These are phyloP conservation scores for Verticillium klebahnii DNA, from an alignment of 2,329 filamentous ascomycete genomes.

Conservation along the genomic window DNA sequence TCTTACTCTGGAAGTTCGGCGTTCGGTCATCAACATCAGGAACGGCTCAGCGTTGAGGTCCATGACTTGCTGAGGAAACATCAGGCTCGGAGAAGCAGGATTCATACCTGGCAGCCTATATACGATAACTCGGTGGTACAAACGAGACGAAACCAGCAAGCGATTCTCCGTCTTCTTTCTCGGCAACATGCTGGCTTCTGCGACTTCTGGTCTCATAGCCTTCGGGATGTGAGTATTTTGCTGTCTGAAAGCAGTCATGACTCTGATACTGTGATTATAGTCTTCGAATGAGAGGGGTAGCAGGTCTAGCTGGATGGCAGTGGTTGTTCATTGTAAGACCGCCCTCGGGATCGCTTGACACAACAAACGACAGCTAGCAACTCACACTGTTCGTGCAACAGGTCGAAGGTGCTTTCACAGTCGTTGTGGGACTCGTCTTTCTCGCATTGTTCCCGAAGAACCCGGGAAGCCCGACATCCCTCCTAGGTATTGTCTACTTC, in stretches of 20 bases:
- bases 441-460: slow-evolving; percentile 23
- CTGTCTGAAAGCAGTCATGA: not conserved
- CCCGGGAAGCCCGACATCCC: slow-evolving; percentile 21
- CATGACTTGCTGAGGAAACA: not conserved
- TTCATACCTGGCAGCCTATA: slow-evolving; percentile 41
- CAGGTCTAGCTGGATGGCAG: slow-evolving; percentile 7
- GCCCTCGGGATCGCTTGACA: not conserved
- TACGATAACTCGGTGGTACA: slow-evolving; percentile 42
- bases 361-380: not conserved
- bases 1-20: not conserved
- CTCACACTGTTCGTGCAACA: slow-evolving; percentile 4
- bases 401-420: slow-evolving; percentile 32
- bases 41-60: not conserved
- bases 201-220: slow-evolving; percentile 31
- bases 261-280: not conserved
- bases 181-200: slow-evolving; percentile 34
- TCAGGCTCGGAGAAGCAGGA: slow-evolving; percentile 27
- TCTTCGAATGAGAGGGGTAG: slow-evolving; percentile 3
- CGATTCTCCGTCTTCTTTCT: slow-evolving; percentile 38
- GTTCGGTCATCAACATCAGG: not conserved
- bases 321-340: slow-evolving; percentile 9
- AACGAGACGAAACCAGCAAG: slow-evolving; percentile 36
- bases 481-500: slow-evolving; percentile 24
- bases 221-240: slow-evolving; percentile 26
- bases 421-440: slow-evolving; percentile 26